These are phyloP conservation scores for Setomelanomma holmii DNA, from an alignment of 2,329 filamentous ascomycete genomes.

Conservation along the genomic window DNA sequence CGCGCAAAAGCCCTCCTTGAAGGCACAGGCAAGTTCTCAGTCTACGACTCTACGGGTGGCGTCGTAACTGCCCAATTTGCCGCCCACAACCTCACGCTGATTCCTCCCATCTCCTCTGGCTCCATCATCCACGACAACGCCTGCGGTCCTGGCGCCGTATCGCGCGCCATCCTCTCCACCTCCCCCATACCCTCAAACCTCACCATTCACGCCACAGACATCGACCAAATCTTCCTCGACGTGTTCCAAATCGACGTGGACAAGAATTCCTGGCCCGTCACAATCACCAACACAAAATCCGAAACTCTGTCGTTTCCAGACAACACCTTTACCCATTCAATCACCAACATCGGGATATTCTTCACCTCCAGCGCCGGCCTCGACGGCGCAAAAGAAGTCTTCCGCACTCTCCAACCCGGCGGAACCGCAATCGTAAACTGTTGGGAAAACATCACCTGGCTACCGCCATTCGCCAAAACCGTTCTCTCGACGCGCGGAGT, in stretches of 20 bases:
- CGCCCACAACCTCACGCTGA: conserved; percentile 33
- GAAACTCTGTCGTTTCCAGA: conserved; percentile 32
- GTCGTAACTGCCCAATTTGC: conserved; percentile 36
- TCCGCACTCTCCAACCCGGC: conserved; percentile 47
- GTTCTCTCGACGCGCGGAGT: conserved; percentile 26
- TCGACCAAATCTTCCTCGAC: conserved; percentile 36
- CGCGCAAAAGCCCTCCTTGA: conserved; percentile 33
- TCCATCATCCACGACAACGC: conserved; percentile 46
- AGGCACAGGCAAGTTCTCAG: conserved; percentile 28
- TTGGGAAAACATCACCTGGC: conserved; percentile 38
- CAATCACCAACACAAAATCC: conserved; percentile 23
- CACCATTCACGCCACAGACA: conserved; percentile 41
- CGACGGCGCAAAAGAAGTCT: conserved; percentile 47
- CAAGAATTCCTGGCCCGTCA: conserved; percentile 31
- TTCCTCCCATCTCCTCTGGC: conserved; percentile 30
- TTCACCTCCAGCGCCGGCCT: conserved; percentile 41
- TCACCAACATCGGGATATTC: conserved; percentile 52
- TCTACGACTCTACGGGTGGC: conserved; percentile 40
- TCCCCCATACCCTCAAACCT: conserved; percentile 9
- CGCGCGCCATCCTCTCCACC: conserved; percentile 27
- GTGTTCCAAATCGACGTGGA: conserved; percentile 14
- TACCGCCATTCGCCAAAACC: conserved; percentile 23
- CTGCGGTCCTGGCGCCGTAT: conserved; percentile 41
- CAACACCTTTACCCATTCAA: conserved; percentile 46
- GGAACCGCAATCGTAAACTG: conserved; percentile 50